Evolutionary conservation across 2,329 filamentous ascomycete genomes (phyloP).

Genomic region (Calonectria pseudoturangicola): DNA sequence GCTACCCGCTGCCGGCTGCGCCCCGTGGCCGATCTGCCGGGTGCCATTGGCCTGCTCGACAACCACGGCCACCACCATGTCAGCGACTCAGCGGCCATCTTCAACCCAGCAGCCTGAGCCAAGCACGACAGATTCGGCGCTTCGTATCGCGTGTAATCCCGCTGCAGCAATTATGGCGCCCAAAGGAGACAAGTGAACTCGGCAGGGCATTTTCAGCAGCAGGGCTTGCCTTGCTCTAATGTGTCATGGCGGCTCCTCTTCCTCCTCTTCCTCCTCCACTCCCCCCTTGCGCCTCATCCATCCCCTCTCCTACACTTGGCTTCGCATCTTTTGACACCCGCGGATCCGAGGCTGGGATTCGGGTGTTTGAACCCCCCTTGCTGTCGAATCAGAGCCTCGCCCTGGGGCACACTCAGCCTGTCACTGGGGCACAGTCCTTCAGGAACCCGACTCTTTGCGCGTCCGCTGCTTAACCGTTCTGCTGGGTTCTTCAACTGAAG

Average conservation of each 20-base stretch:
- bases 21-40: conserved; percentile 48
- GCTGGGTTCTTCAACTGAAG: conserved; percentile 38
- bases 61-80: background rate
- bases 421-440: conserved; percentile 16
- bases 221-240: conserved; percentile 16
- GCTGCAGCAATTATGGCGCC: background rate
- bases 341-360: conserved; percentile 37
- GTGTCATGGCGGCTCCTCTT: conserved; percentile 40
- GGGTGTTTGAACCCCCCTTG: background rate
- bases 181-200: background rate
- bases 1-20: background rate
- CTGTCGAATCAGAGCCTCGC: conserved; percentile 48
- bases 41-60: conserved; percentile 45
- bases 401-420: conserved; percentile 45
- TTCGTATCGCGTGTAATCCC: conserved; percentile 1
- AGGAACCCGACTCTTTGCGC: conserved; percentile 35
- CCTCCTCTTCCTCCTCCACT: background rate
- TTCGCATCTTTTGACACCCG: background rate
- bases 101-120: conserved; percentile 30
- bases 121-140: conserved; percentile 17
- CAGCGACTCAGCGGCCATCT: conserved; percentile 20
- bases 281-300: conserved; percentile 29
- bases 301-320: conserved; percentile 3
- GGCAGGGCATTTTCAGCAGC: conserved; percentile 24
- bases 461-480: conserved; percentile 42